Conservation (phyloP, 2,329 filamentous ascomycete genomes). For the Venturia pyrina region DNA sequence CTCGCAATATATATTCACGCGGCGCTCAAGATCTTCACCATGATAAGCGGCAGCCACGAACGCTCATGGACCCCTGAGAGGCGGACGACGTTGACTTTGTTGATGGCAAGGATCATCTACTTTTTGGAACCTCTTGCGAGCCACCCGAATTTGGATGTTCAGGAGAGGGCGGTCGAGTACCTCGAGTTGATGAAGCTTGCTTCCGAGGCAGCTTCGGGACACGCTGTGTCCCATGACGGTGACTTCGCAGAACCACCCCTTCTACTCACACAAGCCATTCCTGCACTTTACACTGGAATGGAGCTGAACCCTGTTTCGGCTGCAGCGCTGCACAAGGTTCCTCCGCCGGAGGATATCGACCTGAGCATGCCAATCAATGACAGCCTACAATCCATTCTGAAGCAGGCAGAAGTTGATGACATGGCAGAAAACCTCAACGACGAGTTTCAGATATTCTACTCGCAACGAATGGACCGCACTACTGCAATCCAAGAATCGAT, state of each 20-base stretch:
- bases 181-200: conserved; percentile 81
- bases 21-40: conserved; percentile 72
- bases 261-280: conserved; percentile 82
- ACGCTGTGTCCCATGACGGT: conserved; percentile 50
- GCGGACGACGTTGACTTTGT: conserved; percentile 63
- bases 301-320: conserved; percentile 85
- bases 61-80: conserved; percentile 61
- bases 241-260: conserved; percentile 69
- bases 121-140: conserved; percentile 68
- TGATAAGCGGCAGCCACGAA: conserved; percentile 55
- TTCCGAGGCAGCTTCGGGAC: conserved; percentile 65
- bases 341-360: conserved; percentile 63
- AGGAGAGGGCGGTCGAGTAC: conserved; percentile 89
- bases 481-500: conserved; percentile 12
- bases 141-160: conserved; percentile 85
- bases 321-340: conserved; percentile 77
- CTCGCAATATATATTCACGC: conserved; percentile 78
- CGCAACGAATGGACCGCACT: neutral
- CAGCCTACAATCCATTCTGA: conserved; percentile 58
- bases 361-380: conserved; percentile 74
- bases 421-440: conserved; percentile 24
- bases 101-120: conserved; percentile 73
- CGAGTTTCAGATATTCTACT: conserved; percentile 32
- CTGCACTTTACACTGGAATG: conserved; percentile 73
- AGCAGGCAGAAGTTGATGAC: conserved; percentile 34